These are phyloP conservation scores for Candida dendrica DNA, from an alignment of 805 yeast species.

Conservation along the genomic window DNA sequence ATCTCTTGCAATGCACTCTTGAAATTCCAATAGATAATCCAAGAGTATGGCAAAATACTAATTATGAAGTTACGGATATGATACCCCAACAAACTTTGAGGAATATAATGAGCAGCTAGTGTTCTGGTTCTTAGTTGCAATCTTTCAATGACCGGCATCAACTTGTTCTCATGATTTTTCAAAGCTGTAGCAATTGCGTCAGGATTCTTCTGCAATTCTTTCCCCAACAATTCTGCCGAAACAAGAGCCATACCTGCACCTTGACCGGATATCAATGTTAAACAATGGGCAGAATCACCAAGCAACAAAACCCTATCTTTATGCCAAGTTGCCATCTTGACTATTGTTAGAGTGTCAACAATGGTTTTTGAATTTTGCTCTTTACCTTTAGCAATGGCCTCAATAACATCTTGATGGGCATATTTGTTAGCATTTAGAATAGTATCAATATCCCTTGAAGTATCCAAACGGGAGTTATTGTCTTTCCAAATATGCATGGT, in stretches of 20 bases:
- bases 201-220: not conserved
- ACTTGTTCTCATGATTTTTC: not conserved
- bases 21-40: not conserved
- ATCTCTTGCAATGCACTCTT: not conserved
- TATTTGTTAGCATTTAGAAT: constrained; percentile 1
- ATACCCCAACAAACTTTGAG: not conserved
- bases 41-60: not conserved
- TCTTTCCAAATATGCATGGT: not conserved
- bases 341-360: not conserved
- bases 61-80: not conserved
- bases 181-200: not conserved
- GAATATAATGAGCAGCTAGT: not conserved
- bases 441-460: constrained; percentile 1
- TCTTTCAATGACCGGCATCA: not conserved
- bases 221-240: not conserved
- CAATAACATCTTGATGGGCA: not conserved
- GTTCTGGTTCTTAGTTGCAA: not conserved
- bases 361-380: not conserved
- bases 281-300: not conserved
- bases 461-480: not conserved
- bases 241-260: not conserved
- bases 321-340: not conserved
- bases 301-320: not conserved
- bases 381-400: not conserved
- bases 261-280: not conserved